Evolutionary conservation across 2,329 filamentous ascomycete species (phyloP).

Genomic region (Lasiodiplodia citricola): DNA sequence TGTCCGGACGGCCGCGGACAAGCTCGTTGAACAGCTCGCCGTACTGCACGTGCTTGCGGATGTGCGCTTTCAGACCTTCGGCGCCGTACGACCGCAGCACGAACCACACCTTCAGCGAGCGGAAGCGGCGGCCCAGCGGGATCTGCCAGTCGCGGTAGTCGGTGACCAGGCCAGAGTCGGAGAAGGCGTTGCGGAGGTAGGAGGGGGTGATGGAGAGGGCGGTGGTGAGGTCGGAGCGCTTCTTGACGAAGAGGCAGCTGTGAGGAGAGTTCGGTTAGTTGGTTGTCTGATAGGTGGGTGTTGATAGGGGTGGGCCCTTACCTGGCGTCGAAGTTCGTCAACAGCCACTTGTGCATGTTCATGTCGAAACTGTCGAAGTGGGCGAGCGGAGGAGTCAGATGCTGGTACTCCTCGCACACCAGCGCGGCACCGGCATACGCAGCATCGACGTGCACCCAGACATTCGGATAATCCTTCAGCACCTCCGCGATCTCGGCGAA

Average conservation of each 20-base stretch:
- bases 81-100: slow-evolving; percentile 84
- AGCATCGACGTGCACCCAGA: slow-evolving; percentile 95
- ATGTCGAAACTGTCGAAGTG: slow-evolving; percentile 88
- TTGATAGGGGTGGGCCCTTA: slow-evolving; percentile 30
- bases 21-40: slow-evolving; percentile 73
- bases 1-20: slow-evolving; percentile 63
- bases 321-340: slow-evolving; percentile 85
- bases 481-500: slow-evolving; percentile 71
- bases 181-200: slow-evolving; percentile 82
- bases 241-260: slow-evolving; percentile 79
- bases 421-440: slow-evolving; percentile 90
- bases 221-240: slow-evolving; percentile 75
- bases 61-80: slow-evolving; percentile 73
- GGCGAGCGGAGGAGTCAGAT: slow-evolving; percentile 65
- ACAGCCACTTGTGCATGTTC: slow-evolving; percentile 98
- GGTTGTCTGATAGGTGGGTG: neutral
- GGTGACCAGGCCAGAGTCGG: slow-evolving; percentile 82
- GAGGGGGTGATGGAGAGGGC: slow-evolving; percentile 79
- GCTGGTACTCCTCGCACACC: slow-evolving; percentile 79
- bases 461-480: slow-evolving; percentile 58
- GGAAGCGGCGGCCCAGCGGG: slow-evolving; percentile 85
- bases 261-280: neutral
- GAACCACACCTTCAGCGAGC: slow-evolving; percentile 93
- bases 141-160: slow-evolving; percentile 99
- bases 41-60: slow-evolving; percentile 70